Conservation (phyloP, 1,139 yeast species). For the Suhomyces maxii region DNA sequence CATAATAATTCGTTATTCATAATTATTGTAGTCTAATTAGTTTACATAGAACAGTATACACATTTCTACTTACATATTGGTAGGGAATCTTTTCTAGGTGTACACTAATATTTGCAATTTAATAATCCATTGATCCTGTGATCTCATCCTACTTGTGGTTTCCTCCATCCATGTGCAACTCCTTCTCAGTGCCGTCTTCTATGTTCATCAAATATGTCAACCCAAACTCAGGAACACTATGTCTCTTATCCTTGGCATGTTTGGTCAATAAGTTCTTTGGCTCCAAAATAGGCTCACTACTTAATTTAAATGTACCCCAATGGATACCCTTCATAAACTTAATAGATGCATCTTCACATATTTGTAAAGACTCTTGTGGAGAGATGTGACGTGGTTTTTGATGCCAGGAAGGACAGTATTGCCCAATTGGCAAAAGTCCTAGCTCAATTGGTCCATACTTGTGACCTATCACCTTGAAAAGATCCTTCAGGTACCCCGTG, state of each 20-base stretch:
- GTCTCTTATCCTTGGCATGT: slow-evolving; percentile 24
- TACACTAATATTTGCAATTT: not conserved
- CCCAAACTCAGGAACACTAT: slow-evolving; percentile 45
- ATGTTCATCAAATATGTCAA: slow-evolving; percentile 41
- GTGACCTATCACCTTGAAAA: slow-evolving; percentile 64
- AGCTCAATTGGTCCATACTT: slow-evolving; percentile 64
- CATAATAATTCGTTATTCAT: not conserved
- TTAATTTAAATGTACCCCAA: slow-evolving; percentile 92
- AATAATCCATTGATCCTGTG: not conserved
- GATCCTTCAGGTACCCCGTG: slow-evolving; percentile 78
- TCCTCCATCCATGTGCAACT: slow-evolving; percentile 4
- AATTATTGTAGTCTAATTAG: too few relatives aligned
- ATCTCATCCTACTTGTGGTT: not conserved
- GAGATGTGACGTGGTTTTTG: slow-evolving; percentile 85
- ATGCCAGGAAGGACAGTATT: slow-evolving; percentile 94
- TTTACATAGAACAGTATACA: too few relatives aligned
- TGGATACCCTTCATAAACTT: slow-evolving; percentile 80
- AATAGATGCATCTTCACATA: slow-evolving; percentile 64
- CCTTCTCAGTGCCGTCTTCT: slow-evolving; percentile 9
- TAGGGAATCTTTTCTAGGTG: too few relatives aligned
- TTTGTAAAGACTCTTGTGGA: slow-evolving; percentile 72
- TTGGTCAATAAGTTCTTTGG: slow-evolving; percentile 53
- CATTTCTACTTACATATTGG: too few relatives aligned
- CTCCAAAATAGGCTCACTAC: slow-evolving; percentile 84
- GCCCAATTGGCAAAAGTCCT: slow-evolving; percentile 89